These are phyloP conservation scores for Xylaria castorea DNA, from an alignment of 495 filamentous ascomycete species.

Conservation along the genomic window DNA sequence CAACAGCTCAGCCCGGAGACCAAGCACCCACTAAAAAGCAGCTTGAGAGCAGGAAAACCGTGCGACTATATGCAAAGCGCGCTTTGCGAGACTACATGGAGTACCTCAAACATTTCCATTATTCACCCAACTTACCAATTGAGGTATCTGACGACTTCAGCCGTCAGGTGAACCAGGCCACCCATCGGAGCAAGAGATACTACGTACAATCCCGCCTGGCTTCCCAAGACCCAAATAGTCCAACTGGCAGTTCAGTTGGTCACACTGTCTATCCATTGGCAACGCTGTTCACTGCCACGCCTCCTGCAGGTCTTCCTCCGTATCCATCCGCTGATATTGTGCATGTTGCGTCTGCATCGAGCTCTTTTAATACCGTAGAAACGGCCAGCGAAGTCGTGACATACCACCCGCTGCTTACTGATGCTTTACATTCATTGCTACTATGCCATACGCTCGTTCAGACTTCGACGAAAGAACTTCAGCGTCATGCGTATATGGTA, in stretches of 20 bases:
- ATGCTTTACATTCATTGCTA: conserved; percentile 75
- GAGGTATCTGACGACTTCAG: conserved; percentile 72
- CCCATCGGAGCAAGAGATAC: conserved; percentile 51
- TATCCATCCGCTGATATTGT: conserved; percentile 57
- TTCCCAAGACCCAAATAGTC: conserved; percentile 39
- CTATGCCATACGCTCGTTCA: conserved; percentile 76
- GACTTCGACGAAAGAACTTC: conserved; percentile 74
- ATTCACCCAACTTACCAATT: conserved; percentile 71
- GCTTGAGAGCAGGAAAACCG: conserved; percentile 66
- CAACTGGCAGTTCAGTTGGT: conserved; percentile 35
- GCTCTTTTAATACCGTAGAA: conserved; percentile 28
- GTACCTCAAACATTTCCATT: conserved; percentile 75
- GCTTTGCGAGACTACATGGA: conserved; percentile 73
- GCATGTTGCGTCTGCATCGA: conserved; percentile 31
- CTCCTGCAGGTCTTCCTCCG: conserved; percentile 62
- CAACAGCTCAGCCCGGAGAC: conserved; percentile 41
- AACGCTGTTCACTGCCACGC: conserved; percentile 62
- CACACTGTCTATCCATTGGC: conserved; percentile 56
- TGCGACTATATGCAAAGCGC: conserved; percentile 74
- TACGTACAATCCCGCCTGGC: conserved; percentile 36
- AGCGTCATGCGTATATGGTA: conserved; percentile 79
- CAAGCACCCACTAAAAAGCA: conserved; percentile 53
- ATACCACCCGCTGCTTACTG: conserved; percentile 78
- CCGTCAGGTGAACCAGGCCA: conserved; percentile 64
- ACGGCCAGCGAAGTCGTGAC: conserved; percentile 70